Conservation (phyloP, 2,329 filamentous ascomycete genomes). For the Magnaporthiopsis incrustans region DNA sequence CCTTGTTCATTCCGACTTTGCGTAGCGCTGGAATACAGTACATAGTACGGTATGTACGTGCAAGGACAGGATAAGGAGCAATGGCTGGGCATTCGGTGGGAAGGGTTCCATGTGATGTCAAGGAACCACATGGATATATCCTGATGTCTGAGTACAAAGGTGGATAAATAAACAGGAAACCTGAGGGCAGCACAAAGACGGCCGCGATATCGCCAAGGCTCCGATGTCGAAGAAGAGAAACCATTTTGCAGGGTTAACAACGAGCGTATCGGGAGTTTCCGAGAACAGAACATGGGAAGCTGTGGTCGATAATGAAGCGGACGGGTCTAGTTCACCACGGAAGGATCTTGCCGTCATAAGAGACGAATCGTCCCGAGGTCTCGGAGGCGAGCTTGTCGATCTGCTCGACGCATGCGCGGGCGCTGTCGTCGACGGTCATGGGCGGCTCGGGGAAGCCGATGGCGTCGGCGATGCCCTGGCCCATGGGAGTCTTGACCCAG, state of each 20-base stretch:
- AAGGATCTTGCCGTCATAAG: constrained; percentile 14
- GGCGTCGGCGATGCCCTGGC: constrained; percentile 18
- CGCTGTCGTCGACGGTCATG: constrained; percentile 16
- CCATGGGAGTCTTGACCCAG: constrained; percentile 21
- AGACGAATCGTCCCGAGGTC: constrained; percentile 13
- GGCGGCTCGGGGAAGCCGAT: constrained; percentile 17
- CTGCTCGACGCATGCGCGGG: constrained; percentile 15
- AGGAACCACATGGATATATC: too few species aligned
- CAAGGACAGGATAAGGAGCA: background rate
- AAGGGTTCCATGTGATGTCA: too few species aligned
- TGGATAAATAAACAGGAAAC: too few species aligned
- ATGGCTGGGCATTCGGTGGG: too few species aligned
- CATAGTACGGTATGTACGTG: background rate
- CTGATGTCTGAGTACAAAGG: too few species aligned
- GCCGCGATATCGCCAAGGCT: too few species aligned
- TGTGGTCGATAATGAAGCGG: background rate
- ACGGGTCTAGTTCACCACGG: constrained; percentile 15
- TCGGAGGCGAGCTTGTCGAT: constrained; percentile 10
- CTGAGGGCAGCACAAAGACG: too few species aligned
- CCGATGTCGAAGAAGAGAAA: too few species aligned
- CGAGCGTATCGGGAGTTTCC: too few species aligned
- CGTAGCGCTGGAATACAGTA: background rate
- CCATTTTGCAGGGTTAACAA: too few species aligned
- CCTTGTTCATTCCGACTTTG: background rate
- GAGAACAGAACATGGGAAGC: too few species aligned